Percentiles rank a stretch among this genome's conserved stretches.
Evolutionary conservation across 345 rosid species (phyloP).

Genomic region (Pistacia vera): DNA sequence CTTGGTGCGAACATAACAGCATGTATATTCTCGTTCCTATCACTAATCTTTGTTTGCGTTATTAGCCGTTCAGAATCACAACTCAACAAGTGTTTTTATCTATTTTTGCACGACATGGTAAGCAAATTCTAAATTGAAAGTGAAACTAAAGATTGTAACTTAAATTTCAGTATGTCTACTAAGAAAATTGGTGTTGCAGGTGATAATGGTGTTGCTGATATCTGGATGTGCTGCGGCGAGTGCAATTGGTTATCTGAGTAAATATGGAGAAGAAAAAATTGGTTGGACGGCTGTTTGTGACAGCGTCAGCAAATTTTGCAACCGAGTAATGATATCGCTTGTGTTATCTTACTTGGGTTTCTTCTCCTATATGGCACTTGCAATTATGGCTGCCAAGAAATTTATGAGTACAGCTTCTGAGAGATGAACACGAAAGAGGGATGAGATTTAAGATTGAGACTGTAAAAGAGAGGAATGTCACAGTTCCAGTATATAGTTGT

Average conservation of each 20-base stretch:
- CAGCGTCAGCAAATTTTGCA: conserved; percentile 44
- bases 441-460: not conserved
- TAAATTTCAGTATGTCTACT: not conserved
- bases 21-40: conserved; percentile 42
- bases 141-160: too few relatives aligned
- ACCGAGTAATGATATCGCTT: conserved; percentile 26
- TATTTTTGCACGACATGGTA: conserved; percentile 59
- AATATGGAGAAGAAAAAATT: conserved; percentile 42
- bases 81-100: conserved; percentile 28
- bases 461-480: not conserved
- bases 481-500: too few relatives aligned
- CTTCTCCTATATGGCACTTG: conserved; percentile 45
- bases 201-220: conserved; percentile 44
- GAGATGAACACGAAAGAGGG: not conserved
- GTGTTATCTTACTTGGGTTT: conserved; percentile 50
- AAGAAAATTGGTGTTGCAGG: conserved; percentile 35
- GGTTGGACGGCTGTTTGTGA: conserved; percentile 47
- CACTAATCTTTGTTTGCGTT: conserved; percentile 34
- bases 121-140: conserved; percentile 6
- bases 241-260: conserved; percentile 48
- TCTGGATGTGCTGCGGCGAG: conserved; percentile 62
- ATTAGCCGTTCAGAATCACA: conserved; percentile 24
- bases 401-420: conserved; percentile 23
- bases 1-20: conserved; percentile 39
- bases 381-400: conserved; percentile 35